Base-by-base conservation (phyloP, 805 yeast genomes). In the Nakazawaea holstii region DNA sequence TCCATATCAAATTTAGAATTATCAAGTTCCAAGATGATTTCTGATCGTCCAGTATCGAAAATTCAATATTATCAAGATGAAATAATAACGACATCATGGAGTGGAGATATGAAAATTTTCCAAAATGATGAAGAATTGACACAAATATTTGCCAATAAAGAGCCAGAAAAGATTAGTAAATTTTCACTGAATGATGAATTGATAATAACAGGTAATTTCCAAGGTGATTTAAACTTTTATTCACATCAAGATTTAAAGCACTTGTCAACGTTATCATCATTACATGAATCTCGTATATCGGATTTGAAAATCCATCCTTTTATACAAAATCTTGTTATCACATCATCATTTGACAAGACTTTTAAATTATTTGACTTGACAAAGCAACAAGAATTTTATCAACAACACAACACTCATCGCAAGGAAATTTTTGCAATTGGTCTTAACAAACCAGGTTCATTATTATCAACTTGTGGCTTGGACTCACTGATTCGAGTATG, bases 341-440 rank as follows among this genome's bases (percentile, higher is more conserved):
- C 87, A 9, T 84, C 95, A 0, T 90, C 97, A 0, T 83, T 75
- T 57, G 97, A 92, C 63, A 73, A 72, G 53, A 87, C 96, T 0
- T 92, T 97, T 97, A 76, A 88, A 51, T 61, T 88, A 2, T 91
- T 96, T 96, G 97, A 92, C 61, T 53, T 80, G 0, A 65, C 67
- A 10, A 74, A 70, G 4, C 61, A 64, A 13, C 59, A 59, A 29
- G 80, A 80, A 45, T 57, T 92, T 6, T 66, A 77, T 36, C 69
- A 77, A 49, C 98, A 92, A 61, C 30, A 35, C 30, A 96, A 88
- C 59, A 97, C 97, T 0, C 97, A 92, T 59, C 68, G 86, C 1
- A 82, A 80, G 55, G 94, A 81, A 49, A 82, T 90, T 0, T 80
- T 77, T 50, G 58, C 80, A 0, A 61, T 86, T 3, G 65, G 77